phyloP scores from a whole-genome alignment of 441 rosid genomes.

The Euphorbia celastroides region DNA sequence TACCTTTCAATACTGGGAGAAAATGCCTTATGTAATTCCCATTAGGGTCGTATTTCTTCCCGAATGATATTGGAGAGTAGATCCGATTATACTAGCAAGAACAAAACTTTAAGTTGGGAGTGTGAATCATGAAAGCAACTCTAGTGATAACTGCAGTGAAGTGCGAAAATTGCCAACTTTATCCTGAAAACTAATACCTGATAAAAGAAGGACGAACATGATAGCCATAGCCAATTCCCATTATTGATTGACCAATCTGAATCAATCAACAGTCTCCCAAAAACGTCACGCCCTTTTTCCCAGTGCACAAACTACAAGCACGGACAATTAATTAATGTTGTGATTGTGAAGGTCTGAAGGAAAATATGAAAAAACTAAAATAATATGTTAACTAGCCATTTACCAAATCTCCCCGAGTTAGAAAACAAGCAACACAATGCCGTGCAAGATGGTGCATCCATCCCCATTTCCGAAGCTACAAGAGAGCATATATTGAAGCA shows the following conservation, averaged over 20 bases:
- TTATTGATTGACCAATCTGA: constrained; percentile 95
- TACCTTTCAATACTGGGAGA: constrained; percentile 89
- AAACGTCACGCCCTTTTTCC: constrained; percentile 97
- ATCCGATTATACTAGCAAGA: constrained; percentile 71
- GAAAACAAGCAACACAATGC: constrained; percentile 89
- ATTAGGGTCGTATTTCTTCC: constrained; percentile 85
- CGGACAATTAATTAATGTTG: constrained; percentile 13
- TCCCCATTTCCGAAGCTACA: constrained; percentile 91
- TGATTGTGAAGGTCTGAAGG: neutral
- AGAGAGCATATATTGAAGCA: constrained; percentile 3
- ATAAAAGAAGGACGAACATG: constrained; percentile 95
- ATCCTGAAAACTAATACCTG: constrained; percentile 42
- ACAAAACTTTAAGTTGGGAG: constrained; percentile 6
- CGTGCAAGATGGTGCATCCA: constrained; percentile 99
- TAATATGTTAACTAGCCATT: constrained; percentile 8
- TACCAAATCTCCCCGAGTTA: constrained; percentile 97
- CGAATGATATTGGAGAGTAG: constrained; percentile 84
- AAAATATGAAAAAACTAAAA: neutral
- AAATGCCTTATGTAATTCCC: constrained; percentile 84
- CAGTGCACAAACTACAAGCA: constrained; percentile 83
- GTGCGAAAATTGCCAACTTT: neutral
- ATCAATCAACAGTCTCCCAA: constrained; percentile 87
- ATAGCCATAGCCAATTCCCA: constrained; percentile 95
- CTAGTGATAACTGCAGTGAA: neutral
- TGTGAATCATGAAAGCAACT: neutral